A percentile compares a stretch with the other conserved stretches of the same genome.
These are phyloP conservation scores for Cercospora canescens DNA, from an alignment of 2,329 filamentous ascomycete genomes.

Conservation along the genomic window DNA sequence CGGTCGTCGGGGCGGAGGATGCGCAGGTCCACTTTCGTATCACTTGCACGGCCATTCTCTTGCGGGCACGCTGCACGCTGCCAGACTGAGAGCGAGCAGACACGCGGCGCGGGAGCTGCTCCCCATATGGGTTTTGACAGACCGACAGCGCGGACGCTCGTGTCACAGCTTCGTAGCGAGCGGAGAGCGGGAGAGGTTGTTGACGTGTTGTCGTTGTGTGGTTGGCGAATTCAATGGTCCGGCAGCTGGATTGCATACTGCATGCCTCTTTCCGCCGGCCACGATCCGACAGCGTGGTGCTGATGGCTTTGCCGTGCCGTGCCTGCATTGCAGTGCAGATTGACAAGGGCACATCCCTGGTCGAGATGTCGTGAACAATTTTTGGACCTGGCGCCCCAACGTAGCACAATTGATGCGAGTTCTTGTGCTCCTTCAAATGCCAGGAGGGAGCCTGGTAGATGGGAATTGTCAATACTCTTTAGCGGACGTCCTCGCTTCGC, in stretches of 20 bases:
- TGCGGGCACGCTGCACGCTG: background rate
- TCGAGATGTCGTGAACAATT: constrained; percentile 4
- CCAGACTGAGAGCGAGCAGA: background rate
- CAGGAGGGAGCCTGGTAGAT: background rate
- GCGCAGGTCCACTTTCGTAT: constrained; percentile 2
- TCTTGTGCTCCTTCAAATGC: background rate
- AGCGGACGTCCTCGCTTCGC: background rate
- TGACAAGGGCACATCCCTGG: background rate
- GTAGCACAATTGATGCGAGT: constrained; percentile 1
- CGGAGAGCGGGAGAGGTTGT: background rate
- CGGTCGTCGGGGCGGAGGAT: constrained; percentile 1
- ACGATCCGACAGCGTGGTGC: background rate
- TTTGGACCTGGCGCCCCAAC: background rate
- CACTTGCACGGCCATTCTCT: background rate
- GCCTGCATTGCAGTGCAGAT: background rate
- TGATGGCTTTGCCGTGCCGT: constrained; percentile 4
- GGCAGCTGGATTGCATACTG: background rate
- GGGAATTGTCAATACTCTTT: background rate
- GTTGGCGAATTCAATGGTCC: background rate
- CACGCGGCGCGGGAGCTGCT: background rate
- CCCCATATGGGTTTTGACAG: background rate
- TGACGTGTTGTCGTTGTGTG: background rate
- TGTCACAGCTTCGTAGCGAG: constrained; percentile 1
- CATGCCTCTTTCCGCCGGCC: background rate
- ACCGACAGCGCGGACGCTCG: background rate